Evolutionary conservation across 78 protist species (phyloP).

Genomic region (Cavenderia fasciculata): DNA sequence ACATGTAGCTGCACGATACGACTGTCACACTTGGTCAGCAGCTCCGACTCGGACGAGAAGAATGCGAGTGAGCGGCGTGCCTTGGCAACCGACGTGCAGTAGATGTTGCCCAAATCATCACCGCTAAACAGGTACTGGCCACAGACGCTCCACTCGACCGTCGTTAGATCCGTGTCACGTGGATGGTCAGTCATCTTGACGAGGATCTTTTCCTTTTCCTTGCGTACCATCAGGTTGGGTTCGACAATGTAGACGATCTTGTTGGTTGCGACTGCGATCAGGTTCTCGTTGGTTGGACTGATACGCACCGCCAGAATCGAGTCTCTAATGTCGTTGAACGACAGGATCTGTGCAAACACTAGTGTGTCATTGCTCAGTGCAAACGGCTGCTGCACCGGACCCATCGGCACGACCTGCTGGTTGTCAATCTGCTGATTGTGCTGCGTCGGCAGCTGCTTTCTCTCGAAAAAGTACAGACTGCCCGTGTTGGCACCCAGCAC

Average conservation of each 20-base stretch:
- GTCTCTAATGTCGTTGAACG: slow-evolving; percentile 65
- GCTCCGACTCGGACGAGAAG: slow-evolving; percentile 32
- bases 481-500: slow-evolving; percentile 77
- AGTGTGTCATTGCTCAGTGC: slow-evolving; percentile 33
- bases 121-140: slow-evolving; percentile 43
- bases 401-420: neutral
- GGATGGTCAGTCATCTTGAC: slow-evolving; percentile 71
- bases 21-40: slow-evolving; percentile 28
- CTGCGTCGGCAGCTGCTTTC: neutral
- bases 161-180: slow-evolving; percentile 43
- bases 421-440: neutral
- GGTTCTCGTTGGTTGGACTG: slow-evolving; percentile 43
- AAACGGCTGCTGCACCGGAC: neutral
- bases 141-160: slow-evolving; percentile 39
- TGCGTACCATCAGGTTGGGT: slow-evolving; percentile 29
- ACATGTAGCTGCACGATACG: slow-evolving; percentile 31
- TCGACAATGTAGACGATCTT: slow-evolving; percentile 42
- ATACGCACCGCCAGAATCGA: slow-evolving; percentile 10
- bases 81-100: slow-evolving; percentile 28
- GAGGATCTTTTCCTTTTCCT: slow-evolving; percentile 48
- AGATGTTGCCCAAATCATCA: slow-evolving; percentile 53
- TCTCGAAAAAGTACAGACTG: slow-evolving; percentile 61
- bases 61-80: slow-evolving; percentile 22
- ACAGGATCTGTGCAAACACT: slow-evolving; percentile 43
- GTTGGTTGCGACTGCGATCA: slow-evolving; percentile 42